Conservation (phyloP, 495 filamentous ascomycete genomes). For the Neurospora sublineolata region DNA sequence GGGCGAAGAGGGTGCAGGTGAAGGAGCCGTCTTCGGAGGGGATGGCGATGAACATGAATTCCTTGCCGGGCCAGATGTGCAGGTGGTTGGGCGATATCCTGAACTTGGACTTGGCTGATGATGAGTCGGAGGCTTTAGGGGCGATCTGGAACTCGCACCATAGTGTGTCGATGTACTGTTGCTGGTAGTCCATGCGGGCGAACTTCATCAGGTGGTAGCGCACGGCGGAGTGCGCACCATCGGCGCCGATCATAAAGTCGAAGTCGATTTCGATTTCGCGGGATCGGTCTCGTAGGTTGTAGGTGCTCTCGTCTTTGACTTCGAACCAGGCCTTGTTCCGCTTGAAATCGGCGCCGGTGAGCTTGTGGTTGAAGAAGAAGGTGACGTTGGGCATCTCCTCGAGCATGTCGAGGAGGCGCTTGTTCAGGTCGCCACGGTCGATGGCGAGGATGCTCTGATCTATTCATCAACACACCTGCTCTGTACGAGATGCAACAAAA, state of each 20-base stretch:
- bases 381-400: slow-evolving; percentile 76
- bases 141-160: slow-evolving; percentile 95
- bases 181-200: slow-evolving; percentile 75
- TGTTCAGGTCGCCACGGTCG: slow-evolving; percentile 77
- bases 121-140: slow-evolving; percentile 15
- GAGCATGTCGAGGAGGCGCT: slow-evolving; percentile 72
- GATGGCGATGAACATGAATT: slow-evolving; percentile 97
- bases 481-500: background rate
- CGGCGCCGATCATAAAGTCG: slow-evolving; percentile 89
- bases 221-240: slow-evolving; percentile 85
- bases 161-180: slow-evolving; percentile 90
- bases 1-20: slow-evolving; percentile 88
- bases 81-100: slow-evolving; percentile 79
- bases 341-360: slow-evolving; percentile 75
- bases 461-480: background rate
- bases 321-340: slow-evolving; percentile 82
- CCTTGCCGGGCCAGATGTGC: slow-evolving; percentile 90
- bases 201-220: slow-evolving; percentile 93
- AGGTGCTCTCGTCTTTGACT: slow-evolving; percentile 22
- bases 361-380: slow-evolving; percentile 82
- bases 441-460: slow-evolving; percentile 37
- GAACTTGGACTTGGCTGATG: slow-evolving; percentile 43
- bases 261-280: slow-evolving; percentile 63
- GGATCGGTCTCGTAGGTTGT: slow-evolving; percentile 11
- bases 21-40: slow-evolving; percentile 84